Evolutionary conservation across 73 alveolate species (phyloP).

Genomic region (Tetrahymena elliotti): DNA sequence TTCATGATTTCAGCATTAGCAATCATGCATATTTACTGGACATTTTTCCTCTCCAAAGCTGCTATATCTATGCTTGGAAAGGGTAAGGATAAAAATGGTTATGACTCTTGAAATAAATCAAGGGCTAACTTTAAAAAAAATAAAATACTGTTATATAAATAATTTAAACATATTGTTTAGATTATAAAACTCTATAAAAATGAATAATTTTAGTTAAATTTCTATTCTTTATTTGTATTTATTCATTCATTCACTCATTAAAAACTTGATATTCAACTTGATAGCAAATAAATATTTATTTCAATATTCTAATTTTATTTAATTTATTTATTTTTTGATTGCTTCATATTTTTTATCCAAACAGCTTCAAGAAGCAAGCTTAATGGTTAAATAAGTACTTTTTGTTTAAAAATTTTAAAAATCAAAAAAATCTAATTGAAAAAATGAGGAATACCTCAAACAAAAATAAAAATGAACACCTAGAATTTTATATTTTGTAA

Average conservation of each 20-base stretch:
- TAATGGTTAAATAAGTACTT: neutral
- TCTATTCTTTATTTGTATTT: neutral
- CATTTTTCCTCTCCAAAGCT: conserved; percentile 30
- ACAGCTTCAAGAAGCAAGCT: neutral
- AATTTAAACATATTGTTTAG: neutral
- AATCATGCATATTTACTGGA: conserved; percentile 38
- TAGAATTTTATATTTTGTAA: too few relatives aligned
- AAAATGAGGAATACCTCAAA: neutral
- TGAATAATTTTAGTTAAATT: neutral
- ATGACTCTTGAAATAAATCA: conserved; percentile 18
- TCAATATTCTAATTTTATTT: too few relatives aligned
- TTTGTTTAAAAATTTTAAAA: too few relatives aligned
- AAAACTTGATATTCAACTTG: too few relatives aligned
- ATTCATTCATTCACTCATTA: too few relatives aligned
- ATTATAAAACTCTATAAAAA: neutral
- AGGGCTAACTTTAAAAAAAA: neutral
- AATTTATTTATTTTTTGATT: too few relatives aligned
- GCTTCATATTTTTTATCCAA: too few relatives aligned
- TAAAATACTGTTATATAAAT: too few relatives aligned
- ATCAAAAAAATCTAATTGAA: neutral
- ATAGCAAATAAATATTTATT: too few relatives aligned
- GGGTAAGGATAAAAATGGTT: conserved; percentile 30
- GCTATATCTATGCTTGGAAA: conserved; percentile 20
- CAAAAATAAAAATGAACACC: neutral
- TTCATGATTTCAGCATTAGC: neutral